These are phyloP conservation scores for Populus trichocarpa DNA, from an alignment of 441 rosid species.

Conservation along the genomic window DNA sequence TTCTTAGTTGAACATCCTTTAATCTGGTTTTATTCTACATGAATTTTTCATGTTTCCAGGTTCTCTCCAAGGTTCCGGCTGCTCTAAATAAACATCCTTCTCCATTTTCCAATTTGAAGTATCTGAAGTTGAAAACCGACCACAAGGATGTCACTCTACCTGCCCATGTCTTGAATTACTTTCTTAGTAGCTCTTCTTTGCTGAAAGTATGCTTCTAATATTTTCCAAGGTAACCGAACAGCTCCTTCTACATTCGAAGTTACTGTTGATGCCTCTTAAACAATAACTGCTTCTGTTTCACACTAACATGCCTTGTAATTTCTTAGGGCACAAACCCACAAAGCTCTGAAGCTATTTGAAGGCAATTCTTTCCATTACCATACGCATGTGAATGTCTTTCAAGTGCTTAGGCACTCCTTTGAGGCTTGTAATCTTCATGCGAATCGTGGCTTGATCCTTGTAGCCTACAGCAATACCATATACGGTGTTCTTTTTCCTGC, in stretches of 20 bases:
- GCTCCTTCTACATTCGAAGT: no score
- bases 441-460: no score
- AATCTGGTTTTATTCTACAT: not conserved
- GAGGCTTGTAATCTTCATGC: not conserved
- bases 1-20: not conserved
- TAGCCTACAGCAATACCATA: no score
- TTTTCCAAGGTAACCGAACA: not conserved
- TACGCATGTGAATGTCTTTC: not conserved
- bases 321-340: not conserved
- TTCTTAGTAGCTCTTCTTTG: not conserved
- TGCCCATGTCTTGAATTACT: not conserved
- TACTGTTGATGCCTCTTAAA: no score
- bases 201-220: not conserved
- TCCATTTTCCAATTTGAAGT: not conserved
- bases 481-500: no score
- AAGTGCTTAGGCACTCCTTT: not conserved
- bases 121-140: not conserved
- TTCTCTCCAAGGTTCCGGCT: not conserved
- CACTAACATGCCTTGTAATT: not conserved
- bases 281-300: not conserved
- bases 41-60: not conserved
- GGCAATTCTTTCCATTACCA: not conserved
- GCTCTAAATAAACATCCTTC: not conserved
- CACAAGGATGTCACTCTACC: not conserved
- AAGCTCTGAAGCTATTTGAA: not conserved